Base-by-base conservation (phyloP, 352 stramenopile species). In the Ochromonadaceae sp. region DNA sequence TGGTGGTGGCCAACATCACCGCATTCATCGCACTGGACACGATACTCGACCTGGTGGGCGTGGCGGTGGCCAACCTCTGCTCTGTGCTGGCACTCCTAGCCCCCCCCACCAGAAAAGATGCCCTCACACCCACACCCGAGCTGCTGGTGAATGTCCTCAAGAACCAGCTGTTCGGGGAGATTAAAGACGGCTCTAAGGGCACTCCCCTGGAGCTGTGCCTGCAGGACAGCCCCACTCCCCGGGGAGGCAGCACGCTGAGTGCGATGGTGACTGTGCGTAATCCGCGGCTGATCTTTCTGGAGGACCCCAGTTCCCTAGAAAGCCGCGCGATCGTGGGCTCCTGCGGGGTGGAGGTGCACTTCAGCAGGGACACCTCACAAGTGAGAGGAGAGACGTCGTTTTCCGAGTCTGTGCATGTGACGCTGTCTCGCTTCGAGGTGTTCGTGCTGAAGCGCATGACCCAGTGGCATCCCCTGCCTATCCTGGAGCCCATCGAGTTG, bases 1-100 rank as follows among this genome's bases (percentile, higher is more conserved):
- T 63, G 4, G 5, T 22, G 12, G 2, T 63, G 20, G 4, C 35
- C 4, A 25, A 25, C 2, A 22, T 63, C 2, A 15, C 7, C 3
- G 52, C 39, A 30, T 63, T 50, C 22, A 12, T 63, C 7, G 4
- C 55, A 2, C 36, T 63, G 4, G 55, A 63, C 22, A 36, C 55
- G 4, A 63, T 63, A 9, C 31, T 63, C 2, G 55, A 63, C 36
- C 41, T 63, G 17, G 12, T 30, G 17, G 12, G 17, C 4, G 2
- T 63, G 48, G 55, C 55, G 3, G 40, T 52, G 34, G 38, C 3
- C 4, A 63, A 63, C 30, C 14, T 31, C 15, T 50, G 48, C 28
- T 39, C 55, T 34, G 34, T 63, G 2, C 10, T 25, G 15, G 26
- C 20, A 38, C 41, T 63, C 36, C 12, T 50, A 28, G 40, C 1